Evolutionary conservation across 306 rosid genomes (phyloP).

Genomic region (Vicia villosa): DNA sequence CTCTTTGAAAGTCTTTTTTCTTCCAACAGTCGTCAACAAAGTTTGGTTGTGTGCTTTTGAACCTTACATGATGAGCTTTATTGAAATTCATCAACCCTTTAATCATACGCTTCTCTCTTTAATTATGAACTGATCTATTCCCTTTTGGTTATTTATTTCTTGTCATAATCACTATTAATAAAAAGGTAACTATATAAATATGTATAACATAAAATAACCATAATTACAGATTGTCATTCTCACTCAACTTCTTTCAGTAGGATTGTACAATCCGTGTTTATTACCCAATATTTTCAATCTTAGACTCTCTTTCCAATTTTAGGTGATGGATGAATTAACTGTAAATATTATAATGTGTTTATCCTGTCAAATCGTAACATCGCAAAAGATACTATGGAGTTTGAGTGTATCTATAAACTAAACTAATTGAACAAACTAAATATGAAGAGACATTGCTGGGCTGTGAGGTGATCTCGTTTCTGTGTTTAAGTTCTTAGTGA

Average conservation of each 20-base stretch:
- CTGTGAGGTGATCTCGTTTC: neutral
- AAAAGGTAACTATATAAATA: neutral
- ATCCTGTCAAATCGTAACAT: neutral
- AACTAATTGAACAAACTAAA: neutral
- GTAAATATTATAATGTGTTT: too few relatives aligned
- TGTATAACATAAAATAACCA: constrained; percentile 2
- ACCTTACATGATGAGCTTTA: neutral
- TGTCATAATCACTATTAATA: neutral
- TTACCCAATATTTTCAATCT: neutral
- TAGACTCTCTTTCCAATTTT: neutral
- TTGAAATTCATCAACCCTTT: neutral
- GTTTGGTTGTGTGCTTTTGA: neutral
- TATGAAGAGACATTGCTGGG: neutral
- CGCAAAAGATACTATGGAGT: neutral
- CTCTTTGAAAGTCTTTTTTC: neutral
- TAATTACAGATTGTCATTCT: neutral
- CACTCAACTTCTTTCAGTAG: neutral
- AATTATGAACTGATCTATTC: neutral
- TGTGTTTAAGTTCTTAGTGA: neutral
- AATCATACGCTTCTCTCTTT: neutral
- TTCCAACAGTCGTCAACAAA: neutral
- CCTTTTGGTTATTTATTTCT: neutral
- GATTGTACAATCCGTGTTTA: neutral
- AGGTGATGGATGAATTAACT: neutral
- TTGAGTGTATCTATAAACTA: neutral